Evolutionary conservation across 208 protist genomes (phyloP).

Genomic region (Leishmania lainsoni): DNA sequence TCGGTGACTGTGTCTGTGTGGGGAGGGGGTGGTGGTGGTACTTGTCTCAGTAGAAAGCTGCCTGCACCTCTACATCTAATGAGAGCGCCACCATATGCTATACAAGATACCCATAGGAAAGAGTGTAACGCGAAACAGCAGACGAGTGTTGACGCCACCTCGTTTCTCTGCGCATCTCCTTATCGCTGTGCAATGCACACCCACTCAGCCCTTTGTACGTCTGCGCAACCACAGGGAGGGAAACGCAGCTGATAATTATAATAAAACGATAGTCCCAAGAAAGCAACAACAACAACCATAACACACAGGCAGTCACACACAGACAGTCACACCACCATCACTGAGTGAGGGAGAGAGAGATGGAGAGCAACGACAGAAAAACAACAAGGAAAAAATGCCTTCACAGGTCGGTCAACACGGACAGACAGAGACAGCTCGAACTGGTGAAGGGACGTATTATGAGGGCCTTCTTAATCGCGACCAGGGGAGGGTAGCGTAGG

Average conservation of each 20-base stretch:
- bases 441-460: not conserved
- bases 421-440: not conserved
- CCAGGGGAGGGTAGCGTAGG: not conserved
- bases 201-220: not conserved
- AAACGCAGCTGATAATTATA: not conserved
- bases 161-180: not conserved
- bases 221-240: not conserved
- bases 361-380: not conserved
- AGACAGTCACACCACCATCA: not conserved
- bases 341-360: too few relatives aligned
- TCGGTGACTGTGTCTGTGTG: not conserved
- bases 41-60: not conserved
- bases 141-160: not conserved
- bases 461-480: not conserved
- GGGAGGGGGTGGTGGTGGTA: not conserved
- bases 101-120: slow-evolving; percentile 1
- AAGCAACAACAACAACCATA: slow-evolving; percentile 9
- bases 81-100: not conserved
- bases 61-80: slow-evolving; percentile 1
- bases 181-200: not conserved
- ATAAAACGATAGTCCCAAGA: slow-evolving; percentile 8
- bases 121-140: slow-evolving; percentile 7
- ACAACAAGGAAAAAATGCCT: not conserved
- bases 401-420: not conserved
- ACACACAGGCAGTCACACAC: not conserved